A percentile compares a stretch with the other conserved stretches of the same genome.
These are phyloP conservation scores for Exophiala dermatitidis DNA, from an alignment of 2,329 filamentous ascomycete genomes.

Conservation along the genomic window DNA sequence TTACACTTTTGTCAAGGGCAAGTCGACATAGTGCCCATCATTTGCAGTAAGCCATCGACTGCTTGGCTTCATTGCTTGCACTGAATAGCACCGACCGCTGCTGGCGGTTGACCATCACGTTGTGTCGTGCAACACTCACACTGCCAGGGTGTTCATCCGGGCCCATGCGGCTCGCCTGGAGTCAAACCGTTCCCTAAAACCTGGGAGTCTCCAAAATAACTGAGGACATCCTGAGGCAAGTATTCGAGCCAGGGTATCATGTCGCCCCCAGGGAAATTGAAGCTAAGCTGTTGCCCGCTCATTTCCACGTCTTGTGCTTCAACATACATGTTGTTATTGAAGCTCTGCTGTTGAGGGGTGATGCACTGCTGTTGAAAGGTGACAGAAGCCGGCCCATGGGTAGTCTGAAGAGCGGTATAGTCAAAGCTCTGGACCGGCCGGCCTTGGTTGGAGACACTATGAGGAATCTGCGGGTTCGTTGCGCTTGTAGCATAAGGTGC, in stretches of 20 bases:
- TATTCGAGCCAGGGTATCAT: constrained; percentile 72
- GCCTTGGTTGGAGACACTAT: neutral
- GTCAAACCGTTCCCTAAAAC: constrained; percentile 3
- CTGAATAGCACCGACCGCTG: no score
- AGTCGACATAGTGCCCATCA: no score
- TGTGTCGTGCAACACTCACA: no score
- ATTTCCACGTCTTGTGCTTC: constrained; percentile 73
- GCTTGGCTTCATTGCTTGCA: no score
- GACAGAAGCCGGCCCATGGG: neutral
- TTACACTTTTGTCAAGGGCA: no score
- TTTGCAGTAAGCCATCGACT: no score
- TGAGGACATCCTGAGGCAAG: constrained; percentile 58
- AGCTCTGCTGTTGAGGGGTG: constrained; percentile 3
- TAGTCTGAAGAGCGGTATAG: neutral
- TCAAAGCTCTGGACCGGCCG: neutral
- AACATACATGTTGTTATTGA: constrained; percentile 54
- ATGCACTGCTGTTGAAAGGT: constrained; percentile 5
- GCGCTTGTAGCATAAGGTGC: constrained; percentile 35
- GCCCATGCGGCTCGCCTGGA: neutral
- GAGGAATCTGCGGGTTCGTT: neutral
- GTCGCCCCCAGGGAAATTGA: constrained; percentile 49
- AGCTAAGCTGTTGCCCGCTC: constrained; percentile 27
- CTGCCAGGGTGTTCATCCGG: neutral
- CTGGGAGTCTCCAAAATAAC: constrained; percentile 41
- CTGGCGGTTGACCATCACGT: no score